These are phyloP conservation scores for Puccinia triticina DNA, from an alignment of 1,284 basidiomycete genomes.

Conservation along the genomic window DNA sequence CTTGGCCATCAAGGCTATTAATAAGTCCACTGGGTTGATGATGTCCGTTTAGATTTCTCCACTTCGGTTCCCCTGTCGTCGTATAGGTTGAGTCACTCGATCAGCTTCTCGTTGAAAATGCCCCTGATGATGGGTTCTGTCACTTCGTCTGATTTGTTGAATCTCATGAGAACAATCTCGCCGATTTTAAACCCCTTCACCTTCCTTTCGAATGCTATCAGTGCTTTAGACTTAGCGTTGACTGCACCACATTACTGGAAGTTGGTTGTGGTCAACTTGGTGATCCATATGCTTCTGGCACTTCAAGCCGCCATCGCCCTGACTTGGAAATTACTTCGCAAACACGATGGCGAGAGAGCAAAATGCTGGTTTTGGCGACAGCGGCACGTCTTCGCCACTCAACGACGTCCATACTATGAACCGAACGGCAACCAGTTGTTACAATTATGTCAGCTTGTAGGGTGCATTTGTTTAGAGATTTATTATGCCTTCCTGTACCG, in stretches of 20 bases:
- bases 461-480: conserved; percentile 11
- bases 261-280: background rate
- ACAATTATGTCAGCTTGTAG: background rate
- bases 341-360: background rate
- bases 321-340: background rate
- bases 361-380: conserved; percentile 5
- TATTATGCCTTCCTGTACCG: background rate
- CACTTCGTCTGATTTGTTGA: background rate
- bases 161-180: background rate
- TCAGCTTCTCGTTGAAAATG: background rate
- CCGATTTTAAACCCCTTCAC: background rate
- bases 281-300: background rate
- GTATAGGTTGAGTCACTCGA: background rate
- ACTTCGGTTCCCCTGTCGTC: background rate
- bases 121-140: background rate
- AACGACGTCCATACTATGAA: background rate
- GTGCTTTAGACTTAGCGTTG: background rate
- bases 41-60: conserved; percentile 1
- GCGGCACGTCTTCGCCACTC: background rate
- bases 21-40: background rate
- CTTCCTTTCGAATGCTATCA: background rate
- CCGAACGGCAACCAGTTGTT: conserved; percentile 8
- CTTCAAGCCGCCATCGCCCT: conserved; percentile 1
- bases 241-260: background rate
- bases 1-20: background rate